Percentiles rank a stretch among this genome's conserved stretches.
Conservation (phyloP, 306 rosid genomes). For the Benincasa hispida region DNA sequence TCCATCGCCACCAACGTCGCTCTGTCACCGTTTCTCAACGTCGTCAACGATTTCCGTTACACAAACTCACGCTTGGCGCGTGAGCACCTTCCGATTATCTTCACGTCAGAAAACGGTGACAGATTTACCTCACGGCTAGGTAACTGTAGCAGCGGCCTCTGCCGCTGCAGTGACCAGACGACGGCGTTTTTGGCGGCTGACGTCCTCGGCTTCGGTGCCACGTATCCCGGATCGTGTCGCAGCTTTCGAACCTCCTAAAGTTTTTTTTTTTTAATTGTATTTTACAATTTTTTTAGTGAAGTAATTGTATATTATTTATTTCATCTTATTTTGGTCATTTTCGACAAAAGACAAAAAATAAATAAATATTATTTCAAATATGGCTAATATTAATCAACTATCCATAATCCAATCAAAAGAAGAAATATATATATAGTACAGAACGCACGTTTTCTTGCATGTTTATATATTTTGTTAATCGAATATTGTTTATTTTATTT, state of each 20-base stretch:
- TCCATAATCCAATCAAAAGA: too few relatives aligned
- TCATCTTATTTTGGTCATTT: neutral
- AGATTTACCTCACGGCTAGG: neutral
- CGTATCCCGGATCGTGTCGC: conserved; percentile 42
- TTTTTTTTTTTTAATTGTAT: neutral
- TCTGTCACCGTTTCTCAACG: neutral
- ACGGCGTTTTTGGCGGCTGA: conserved; percentile 20
- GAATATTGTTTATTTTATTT: too few relatives aligned
- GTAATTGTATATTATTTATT: neutral
- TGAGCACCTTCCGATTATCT: neutral
- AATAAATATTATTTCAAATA: neutral
- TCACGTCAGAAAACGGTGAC: too few relatives aligned
- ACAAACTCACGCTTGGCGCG: neutral
- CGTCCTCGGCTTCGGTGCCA: conserved; percentile 22
- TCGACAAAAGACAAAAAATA: neutral
- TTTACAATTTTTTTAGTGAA: neutral
- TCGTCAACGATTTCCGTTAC: neutral
- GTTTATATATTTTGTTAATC: neutral
- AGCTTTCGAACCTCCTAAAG: conserved; percentile 29
- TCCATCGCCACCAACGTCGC: neutral
- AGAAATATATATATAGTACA: too few relatives aligned
- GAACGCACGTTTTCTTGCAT: neutral
- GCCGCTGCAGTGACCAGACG: conserved; percentile 14
- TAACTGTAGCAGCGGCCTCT: neutral
- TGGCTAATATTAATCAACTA: neutral